These are phyloP conservation scores for Gossypium lobatum DNA, from an alignment of 441 rosid genomes.

Conservation along the genomic window DNA sequence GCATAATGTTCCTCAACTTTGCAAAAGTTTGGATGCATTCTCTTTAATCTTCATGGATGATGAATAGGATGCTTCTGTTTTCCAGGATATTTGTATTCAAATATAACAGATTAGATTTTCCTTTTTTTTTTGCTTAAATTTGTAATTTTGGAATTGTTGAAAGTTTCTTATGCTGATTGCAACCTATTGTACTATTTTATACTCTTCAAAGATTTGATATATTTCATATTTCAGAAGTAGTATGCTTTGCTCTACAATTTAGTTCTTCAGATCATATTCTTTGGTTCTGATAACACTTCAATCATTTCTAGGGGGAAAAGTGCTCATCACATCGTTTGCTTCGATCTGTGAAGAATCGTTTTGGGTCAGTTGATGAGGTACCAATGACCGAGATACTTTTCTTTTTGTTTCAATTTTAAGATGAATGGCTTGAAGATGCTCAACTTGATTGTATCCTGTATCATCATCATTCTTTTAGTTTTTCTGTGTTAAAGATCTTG, in stretches of 20 bases:
- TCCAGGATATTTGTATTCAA: background rate
- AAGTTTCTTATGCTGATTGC: background rate
- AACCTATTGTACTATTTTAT: background rate
- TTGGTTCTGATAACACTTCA: background rate
- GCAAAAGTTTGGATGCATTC: background rate
- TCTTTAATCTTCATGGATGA: background rate
- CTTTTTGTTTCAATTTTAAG: background rate
- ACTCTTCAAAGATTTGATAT: background rate
- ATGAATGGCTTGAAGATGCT: background rate
- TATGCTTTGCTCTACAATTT: constrained; percentile 1
- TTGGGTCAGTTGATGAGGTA: constrained; percentile 94
- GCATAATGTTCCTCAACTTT: background rate
- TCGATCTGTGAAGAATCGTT: constrained; percentile 91
- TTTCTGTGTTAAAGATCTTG: constrained; percentile 11
- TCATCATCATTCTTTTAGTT: background rate
- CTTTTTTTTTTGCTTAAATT: background rate
- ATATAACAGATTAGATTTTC: background rate
- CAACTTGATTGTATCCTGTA: background rate
- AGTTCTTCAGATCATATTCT: background rate
- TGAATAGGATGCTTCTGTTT: background rate
- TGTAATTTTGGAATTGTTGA: background rate
- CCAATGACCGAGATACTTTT: constrained; percentile 11
- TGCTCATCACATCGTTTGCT: constrained; percentile 80
- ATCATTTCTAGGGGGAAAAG: constrained; percentile 72
- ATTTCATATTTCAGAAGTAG: background rate